A percentile compares a stretch with the other conserved stretches of the same genome.
Conservation (phyloP, 768 basidiomycete genomes). For the Leccinum barrowsii region DNA sequence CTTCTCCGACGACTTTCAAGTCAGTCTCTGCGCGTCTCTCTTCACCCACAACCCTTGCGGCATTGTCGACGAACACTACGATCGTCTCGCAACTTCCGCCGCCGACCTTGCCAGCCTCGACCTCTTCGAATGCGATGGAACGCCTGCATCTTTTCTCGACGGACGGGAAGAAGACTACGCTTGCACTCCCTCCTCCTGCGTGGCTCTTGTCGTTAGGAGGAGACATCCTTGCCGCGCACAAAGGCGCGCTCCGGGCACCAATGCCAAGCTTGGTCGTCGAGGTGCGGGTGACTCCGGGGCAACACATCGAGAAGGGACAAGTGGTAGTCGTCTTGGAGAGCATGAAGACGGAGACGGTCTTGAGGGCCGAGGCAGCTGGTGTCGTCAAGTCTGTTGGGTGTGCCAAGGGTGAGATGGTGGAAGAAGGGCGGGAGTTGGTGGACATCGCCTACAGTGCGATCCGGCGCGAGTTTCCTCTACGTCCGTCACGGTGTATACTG, state of each 20-base stretch:
- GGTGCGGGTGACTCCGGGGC: conserved; percentile 73
- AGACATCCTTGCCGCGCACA: conserved; percentile 50
- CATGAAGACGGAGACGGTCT: conserved; percentile 95
- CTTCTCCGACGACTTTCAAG: conserved; percentile 36
- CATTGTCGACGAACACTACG: conserved; percentile 53
- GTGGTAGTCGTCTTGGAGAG: conserved; percentile 84
- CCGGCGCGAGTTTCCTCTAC: too few relatives aligned
- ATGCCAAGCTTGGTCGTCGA: conserved; percentile 96
- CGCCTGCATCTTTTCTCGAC: conserved; percentile 71
- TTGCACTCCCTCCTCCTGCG: conserved; percentile 64
- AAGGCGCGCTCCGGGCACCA: conserved; percentile 72
- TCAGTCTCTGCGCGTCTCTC: conserved; percentile 56
- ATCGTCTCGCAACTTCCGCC: conserved; percentile 69
- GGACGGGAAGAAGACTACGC: conserved; percentile 55
- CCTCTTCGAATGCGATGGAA: conserved; percentile 57
- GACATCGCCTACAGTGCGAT: conserved; percentile 40
- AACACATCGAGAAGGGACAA: conserved; percentile 77
- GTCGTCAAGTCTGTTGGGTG: conserved; percentile 71
- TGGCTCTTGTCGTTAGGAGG: conserved; percentile 70
- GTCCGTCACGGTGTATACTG: too few relatives aligned
- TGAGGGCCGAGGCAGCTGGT: conserved; percentile 68
- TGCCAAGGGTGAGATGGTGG: conserved; percentile 86
- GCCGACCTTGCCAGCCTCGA: conserved; percentile 50
- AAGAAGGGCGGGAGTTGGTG: conserved; percentile 78
- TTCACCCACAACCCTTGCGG: conserved; percentile 51